Evolutionary conservation across 2,329 filamentous ascomycete species (phyloP).

Genomic region (Verticillium alfalfae): DNA sequence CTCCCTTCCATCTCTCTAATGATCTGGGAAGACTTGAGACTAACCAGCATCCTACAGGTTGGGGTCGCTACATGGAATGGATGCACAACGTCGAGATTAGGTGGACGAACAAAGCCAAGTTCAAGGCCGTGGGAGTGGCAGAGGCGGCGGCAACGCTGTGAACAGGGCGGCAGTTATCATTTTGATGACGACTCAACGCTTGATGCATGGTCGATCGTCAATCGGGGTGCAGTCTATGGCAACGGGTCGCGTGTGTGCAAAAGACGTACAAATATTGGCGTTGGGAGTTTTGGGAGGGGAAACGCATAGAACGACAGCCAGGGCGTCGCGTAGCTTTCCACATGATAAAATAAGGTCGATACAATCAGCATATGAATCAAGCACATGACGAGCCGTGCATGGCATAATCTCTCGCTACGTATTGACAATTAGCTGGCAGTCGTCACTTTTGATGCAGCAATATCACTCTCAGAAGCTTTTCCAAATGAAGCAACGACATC

Average conservation of each 20-base stretch:
- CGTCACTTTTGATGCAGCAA: too few relatives aligned
- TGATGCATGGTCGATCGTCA: background rate
- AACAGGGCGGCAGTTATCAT: constrained; percentile 3
- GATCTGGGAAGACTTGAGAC: background rate
- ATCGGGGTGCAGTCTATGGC: background rate
- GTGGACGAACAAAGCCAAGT: constrained; percentile 57
- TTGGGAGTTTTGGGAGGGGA: background rate
- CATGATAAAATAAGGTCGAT: background rate
- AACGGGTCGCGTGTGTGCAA: constrained; percentile 1
- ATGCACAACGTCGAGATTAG: constrained; percentile 73
- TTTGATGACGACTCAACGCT: background rate
- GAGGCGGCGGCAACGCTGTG: constrained; percentile 54
- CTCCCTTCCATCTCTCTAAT: background rate
- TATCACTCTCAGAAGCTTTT: too few relatives aligned
- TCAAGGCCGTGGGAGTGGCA: constrained; percentile 58
- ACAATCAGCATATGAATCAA: background rate
- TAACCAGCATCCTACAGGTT: constrained; percentile 52
- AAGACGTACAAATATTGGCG: background rate
- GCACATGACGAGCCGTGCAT: background rate
- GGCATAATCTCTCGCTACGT: too few relatives aligned
- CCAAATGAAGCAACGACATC: background rate
- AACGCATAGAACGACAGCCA: background rate
- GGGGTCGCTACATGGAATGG: constrained; percentile 94
- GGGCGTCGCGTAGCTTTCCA: background rate
- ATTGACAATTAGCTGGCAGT: too few relatives aligned